A percentile compares a stretch with the other conserved stretches of the same genome.
Conservation (phyloP, 2,329 filamentous ascomycete genomes). For the Calonectria pteridis region DNA sequence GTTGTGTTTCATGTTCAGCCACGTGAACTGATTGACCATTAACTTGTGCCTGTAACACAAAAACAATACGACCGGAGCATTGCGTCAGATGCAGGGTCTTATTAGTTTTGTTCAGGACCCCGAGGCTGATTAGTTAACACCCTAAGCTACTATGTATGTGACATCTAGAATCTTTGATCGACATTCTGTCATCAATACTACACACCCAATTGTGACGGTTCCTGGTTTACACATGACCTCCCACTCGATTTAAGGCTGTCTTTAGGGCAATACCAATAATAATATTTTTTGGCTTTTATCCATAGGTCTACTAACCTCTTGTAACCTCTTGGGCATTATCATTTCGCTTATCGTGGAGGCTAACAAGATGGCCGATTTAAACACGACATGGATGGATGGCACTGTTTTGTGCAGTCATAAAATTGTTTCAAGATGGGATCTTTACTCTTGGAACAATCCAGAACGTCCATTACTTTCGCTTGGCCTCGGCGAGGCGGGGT, state of each 20-base stretch:
- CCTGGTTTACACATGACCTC: background rate
- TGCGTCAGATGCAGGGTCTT: background rate
- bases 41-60: background rate
- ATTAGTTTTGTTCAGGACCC: background rate
- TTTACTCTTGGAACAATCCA: background rate
- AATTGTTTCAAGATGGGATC: background rate
- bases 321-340: background rate
- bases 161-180: background rate
- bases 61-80: background rate
- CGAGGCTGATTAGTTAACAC: background rate
- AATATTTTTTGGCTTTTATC: background rate
- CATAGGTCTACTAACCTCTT: background rate
- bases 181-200: background rate
- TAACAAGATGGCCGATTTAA: background rate
- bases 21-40: background rate
- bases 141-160: background rate
- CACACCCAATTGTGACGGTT: background rate
- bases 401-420: background rate
- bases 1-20: background rate
- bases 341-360: background rate
- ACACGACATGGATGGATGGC: background rate
- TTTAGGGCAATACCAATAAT: background rate
- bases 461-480: slow-evolving; percentile 5
- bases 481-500: slow-evolving; percentile 6
- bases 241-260: background rate